Evolutionary conservation across 2,329 filamentous ascomycete species (phyloP), one percentile per base, ranked within the genome.

Genomic region (Sarocladium strictum): DNA sequence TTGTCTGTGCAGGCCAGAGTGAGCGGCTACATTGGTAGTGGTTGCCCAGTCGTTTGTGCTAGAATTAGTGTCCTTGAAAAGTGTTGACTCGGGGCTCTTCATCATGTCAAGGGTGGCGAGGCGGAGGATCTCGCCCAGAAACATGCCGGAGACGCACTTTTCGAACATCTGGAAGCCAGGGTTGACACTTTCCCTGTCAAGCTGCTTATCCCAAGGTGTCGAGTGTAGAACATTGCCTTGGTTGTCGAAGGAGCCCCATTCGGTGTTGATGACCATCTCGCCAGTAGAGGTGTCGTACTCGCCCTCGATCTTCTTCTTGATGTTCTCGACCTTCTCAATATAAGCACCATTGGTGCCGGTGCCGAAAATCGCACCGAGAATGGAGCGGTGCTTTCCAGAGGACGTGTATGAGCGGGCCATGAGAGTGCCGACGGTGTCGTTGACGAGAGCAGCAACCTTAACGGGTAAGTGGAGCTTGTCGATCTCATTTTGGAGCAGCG

Each of bases 211-310:
- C 74, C 90, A 97, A 0, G 83, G 75, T 0, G 93, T 97, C 63
- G 85, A 87, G 45, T 93, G 94, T 38, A 99, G 79, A 19, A 96
- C 88, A 62, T 86, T 89, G 60, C 97, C 83, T 62, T 88, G 83
- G 73, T 97, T 97, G 73, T 99, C 94, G 65, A 99, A 99, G 55
- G 90, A 96, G 58, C 94, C 94, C 94, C 94, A 99, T 74, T 99
- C 94, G 1, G 89, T 93, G 74, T 99, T 99, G 73, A 99, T 82
- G 56, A 99, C 90, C 94, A 99, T 99, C 63, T 95, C 84, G 53
- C 92, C 91, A 0, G 92, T 95, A 9, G 84, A 84, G 50, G 77
- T 77, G 70, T 97, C 90, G 62, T 88, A 94, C 3, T 86, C 77
- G 59, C 84, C 84, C 57, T 77, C 74, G 55, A 87, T 74, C 15